Conservation (phyloP, 2,329 filamentous ascomycete species). For the Cladosporium sp. region DNA sequence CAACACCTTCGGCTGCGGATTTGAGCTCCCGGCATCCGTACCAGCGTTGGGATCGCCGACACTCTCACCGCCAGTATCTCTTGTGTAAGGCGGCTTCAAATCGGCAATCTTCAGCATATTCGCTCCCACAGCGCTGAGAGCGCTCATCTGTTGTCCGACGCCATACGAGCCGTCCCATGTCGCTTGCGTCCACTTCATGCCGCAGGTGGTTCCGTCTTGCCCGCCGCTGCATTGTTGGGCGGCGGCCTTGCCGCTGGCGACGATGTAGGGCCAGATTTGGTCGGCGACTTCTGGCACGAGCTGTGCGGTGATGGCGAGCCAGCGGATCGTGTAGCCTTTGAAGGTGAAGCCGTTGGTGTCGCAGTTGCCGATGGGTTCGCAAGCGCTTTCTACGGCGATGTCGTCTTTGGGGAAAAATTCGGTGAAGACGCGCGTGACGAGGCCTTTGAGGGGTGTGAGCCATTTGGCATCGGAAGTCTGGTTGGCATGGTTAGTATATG, state of each 20-base stretch:
- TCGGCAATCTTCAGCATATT: constrained; percentile 38
- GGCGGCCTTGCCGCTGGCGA: constrained; percentile 42
- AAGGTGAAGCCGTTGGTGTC: constrained; percentile 42
- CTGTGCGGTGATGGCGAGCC: constrained; percentile 53
- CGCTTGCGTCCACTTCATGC: constrained; percentile 39
- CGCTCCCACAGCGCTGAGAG: constrained; percentile 44
- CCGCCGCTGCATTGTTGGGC: constrained; percentile 52
- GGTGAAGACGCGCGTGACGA: constrained; percentile 24
- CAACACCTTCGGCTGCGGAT: constrained; percentile 39
- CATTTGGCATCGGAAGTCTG: constrained; percentile 20
- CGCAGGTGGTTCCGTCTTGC: constrained; percentile 41
- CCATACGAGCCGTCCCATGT: constrained; percentile 40
- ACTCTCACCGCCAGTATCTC: constrained; percentile 47
- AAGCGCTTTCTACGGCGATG: constrained; percentile 43
- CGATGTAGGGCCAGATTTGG: constrained; percentile 47
- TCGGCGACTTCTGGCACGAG: constrained; percentile 54
- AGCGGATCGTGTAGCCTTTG: constrained; percentile 50
- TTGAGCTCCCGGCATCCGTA: constrained; percentile 21
- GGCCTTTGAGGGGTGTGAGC: constrained; percentile 20
- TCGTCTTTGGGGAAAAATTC: constrained; percentile 35
- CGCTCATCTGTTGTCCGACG: constrained; percentile 54
- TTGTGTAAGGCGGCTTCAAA: constrained; percentile 38
- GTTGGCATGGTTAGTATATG: constrained; percentile 17
- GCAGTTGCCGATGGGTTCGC: constrained; percentile 39
- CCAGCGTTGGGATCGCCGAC: constrained; percentile 42